Conservation (phyloP, 495 filamentous ascomycete genomes). For the Penicillium atrosanguineum region DNA sequence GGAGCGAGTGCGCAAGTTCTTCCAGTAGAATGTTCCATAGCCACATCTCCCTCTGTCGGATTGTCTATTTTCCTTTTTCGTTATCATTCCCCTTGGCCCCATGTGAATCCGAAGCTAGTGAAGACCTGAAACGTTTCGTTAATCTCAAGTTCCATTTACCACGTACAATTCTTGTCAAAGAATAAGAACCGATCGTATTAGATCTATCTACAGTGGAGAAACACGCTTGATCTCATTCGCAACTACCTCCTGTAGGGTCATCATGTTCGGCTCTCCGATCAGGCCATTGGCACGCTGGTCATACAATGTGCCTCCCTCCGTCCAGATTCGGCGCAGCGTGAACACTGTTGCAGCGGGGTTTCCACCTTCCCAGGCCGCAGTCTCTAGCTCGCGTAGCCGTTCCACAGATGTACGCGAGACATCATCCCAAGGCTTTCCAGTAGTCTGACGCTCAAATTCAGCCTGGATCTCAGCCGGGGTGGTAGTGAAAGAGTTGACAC, state of each 20-base stretch:
- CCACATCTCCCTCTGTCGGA: slow-evolving; percentile 5
- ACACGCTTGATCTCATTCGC: slow-evolving; percentile 26
- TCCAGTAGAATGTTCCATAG: slow-evolving; percentile 49
- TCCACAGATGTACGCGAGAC: slow-evolving; percentile 54
- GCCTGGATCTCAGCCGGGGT: slow-evolving; percentile 59
- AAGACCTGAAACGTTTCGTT: slow-evolving; percentile 24
- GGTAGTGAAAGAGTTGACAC: slow-evolving; percentile 68
- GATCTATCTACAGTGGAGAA: slow-evolving; percentile 8
- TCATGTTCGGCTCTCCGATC: slow-evolving; percentile 47
- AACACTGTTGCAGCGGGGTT: slow-evolving; percentile 51
- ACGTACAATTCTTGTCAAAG: slow-evolving; percentile 6
- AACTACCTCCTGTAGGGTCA: slow-evolving; percentile 45
- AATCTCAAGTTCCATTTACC: slow-evolving; percentile 3
- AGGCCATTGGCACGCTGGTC: slow-evolving; percentile 61
- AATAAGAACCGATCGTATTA: background rate
- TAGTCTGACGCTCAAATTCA: slow-evolving; percentile 66
- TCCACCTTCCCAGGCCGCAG: slow-evolving; percentile 51
- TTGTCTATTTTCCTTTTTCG: slow-evolving; percentile 12
- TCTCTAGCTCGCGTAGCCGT: slow-evolving; percentile 51
- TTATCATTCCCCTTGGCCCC: slow-evolving; percentile 23
- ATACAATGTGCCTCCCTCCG: slow-evolving; percentile 69
- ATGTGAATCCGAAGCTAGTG: slow-evolving; percentile 29
- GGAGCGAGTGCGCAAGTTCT: slow-evolving; percentile 68
- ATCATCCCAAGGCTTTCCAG: slow-evolving; percentile 45
- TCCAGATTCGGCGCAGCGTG: slow-evolving; percentile 68